Evolutionary conservation across 2,329 filamentous ascomycete genomes (phyloP), one percentile per base, ranked within the genome.

Genomic region (Akanthomyces uredinophilus): DNA sequence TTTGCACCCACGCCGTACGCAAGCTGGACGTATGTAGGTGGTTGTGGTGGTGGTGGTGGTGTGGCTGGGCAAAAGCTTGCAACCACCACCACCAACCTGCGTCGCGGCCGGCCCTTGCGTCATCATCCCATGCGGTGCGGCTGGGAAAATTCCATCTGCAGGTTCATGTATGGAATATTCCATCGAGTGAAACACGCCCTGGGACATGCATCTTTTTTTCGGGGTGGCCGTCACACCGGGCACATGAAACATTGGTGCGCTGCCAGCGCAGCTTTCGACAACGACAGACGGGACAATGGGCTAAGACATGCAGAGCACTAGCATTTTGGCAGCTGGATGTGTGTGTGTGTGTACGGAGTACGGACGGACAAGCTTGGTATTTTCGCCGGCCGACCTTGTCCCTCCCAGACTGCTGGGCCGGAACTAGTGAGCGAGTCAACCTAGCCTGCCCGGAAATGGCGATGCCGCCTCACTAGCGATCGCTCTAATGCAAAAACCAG

Each of bases 151-250:
- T 8, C 32, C 32, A 35, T 35, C 20, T 47, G 54, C 29, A 57
- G 43, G 54, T 24, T 47, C 44, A 58, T 43, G 32, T 32, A 22
- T 58, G 44, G 32, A 39, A 58, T 50, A 50, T 58, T 49, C 55
- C 46, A 50, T 58, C 10, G 32, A 50, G 20, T 49, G 32, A 29
- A 50, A 49, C 55, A 43, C 37, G 18, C 4, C 44, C 27, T 16
- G 14, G 35, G 32, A 35, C 32, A 11, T 29, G 32, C 32, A 35
- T 35, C 11, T 11, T n/a, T 47, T 35, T 11, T n/a, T 47, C 54
- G 54, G 41, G n/a, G 32, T 47, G 41, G n/a, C 43, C 29, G 41
- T 22, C n/a, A 20, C 27, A 35, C 14, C 46, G n/a, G 27, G 37
- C 54, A 57, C 54, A 47, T 46, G 54, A 57, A 57, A 57, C 54